A percentile compares a stretch with the other conserved stretches of the same genome.
Conservation (phyloP, 805 yeast species). For the Candida oleophila region DNA sequence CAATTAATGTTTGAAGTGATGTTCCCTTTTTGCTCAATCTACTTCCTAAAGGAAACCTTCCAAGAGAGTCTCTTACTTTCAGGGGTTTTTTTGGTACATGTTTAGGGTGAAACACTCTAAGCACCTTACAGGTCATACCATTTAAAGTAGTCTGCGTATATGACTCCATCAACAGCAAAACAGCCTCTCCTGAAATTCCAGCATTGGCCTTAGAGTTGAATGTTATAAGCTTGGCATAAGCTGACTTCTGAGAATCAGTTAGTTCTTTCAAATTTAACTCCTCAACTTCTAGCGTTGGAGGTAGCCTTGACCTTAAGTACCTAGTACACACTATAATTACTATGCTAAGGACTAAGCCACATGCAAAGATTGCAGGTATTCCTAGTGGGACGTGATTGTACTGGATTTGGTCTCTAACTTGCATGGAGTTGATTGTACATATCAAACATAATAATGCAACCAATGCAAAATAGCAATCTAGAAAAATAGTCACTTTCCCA, state of each 20-base stretch:
- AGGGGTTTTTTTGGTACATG: background rate
- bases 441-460: constrained; percentile 5
- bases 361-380: constrained; percentile 11
- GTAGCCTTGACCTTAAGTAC: constrained; percentile 9
- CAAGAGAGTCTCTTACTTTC: background rate
- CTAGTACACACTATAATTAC: constrained; percentile 9
- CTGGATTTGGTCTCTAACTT: constrained; percentile 3
- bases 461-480: constrained; percentile 6
- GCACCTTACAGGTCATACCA: constrained; percentile 14
- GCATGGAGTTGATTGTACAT: constrained; percentile 7
- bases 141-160: constrained; percentile 11
- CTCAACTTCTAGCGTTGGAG: constrained; percentile 12
- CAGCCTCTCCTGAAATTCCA: constrained; percentile 18
- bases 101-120: constrained; percentile 14
- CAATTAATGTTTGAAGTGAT: background rate
- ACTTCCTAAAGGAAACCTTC: background rate
- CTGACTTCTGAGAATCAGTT: constrained; percentile 14
- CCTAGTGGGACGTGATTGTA: background rate
- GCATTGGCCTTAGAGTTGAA: constrained; percentile 15
- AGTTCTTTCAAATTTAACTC: constrained; percentile 12
- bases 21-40: background rate
- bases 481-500: constrained; percentile 10
- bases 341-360: constrained; percentile 6
- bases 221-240: constrained; percentile 17
- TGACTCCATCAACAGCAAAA: constrained; percentile 17